Percentiles rank a stretch among this genome's conserved stretches.
Evolutionary conservation across 139 green algal genomes (phyloP).

Genomic region (Deuterostichococcus epilithicus): DNA sequence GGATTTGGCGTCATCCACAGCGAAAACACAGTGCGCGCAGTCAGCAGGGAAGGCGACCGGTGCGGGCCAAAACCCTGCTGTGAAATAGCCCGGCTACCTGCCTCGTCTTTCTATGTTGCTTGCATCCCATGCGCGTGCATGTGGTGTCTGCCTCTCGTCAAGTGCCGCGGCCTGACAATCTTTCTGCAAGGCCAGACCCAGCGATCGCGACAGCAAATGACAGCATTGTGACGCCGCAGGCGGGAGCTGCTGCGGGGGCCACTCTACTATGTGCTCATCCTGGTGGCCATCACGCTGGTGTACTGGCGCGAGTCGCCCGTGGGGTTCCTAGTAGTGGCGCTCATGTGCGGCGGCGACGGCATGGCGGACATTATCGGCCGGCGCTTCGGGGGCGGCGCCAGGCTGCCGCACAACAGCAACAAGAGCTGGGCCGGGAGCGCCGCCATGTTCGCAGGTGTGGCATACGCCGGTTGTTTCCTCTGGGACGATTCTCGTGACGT

Average conservation of each 20-base stretch:
- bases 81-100: too few relatives aligned
- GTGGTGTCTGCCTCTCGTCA: too few relatives aligned
- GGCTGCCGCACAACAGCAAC: constrained; percentile 78
- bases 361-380: constrained; percentile 92
- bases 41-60: constrained; percentile 65
- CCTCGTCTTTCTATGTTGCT: too few relatives aligned
- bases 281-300: constrained; percentile 58
- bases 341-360: constrained; percentile 91
- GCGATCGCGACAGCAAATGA: too few relatives aligned
- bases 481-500: not conserved
- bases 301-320: constrained; percentile 74
- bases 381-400: constrained; percentile 43
- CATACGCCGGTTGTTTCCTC: not conserved
- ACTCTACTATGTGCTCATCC: constrained; percentile 80
- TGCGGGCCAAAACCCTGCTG: constrained; percentile 1
- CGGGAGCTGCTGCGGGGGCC: constrained; percentile 69
- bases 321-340: constrained; percentile 43
- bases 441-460: constrained; percentile 71
- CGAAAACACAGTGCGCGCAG: constrained; percentile 60
- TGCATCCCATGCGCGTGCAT: too few relatives aligned
- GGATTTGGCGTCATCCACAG: constrained; percentile 62
- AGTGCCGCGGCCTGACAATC: too few relatives aligned
- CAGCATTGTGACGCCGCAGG: not conserved
- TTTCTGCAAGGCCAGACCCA: too few relatives aligned
- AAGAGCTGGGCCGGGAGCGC: constrained; percentile 86